Conservation (phyloP, 1,284 basidiomycete species). For the Ganoderma lucidum region DNA sequence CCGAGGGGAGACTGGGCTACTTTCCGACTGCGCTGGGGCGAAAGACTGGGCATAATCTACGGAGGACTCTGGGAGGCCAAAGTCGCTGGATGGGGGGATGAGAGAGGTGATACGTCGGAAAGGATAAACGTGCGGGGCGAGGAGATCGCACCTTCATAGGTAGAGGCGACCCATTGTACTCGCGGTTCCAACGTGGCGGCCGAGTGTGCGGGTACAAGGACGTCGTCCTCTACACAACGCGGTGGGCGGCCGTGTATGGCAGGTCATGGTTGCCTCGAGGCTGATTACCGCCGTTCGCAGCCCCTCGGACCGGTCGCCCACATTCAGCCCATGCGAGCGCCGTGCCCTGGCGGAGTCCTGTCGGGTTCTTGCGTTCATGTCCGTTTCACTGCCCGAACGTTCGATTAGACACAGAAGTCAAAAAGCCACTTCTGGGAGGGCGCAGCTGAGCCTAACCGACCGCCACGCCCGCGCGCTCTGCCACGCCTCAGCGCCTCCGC, state of each 20-base stretch:
- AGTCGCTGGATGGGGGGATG: slow-evolving; percentile 37
- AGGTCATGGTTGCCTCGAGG: slow-evolving; percentile 49
- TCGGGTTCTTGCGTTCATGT: slow-evolving; percentile 33
- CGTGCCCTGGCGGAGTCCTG: slow-evolving; percentile 14
- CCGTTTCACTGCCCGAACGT: slow-evolving; percentile 21
- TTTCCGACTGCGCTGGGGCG: slow-evolving; percentile 63
- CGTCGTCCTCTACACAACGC: slow-evolving; percentile 44
- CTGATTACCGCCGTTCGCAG: slow-evolving; percentile 44
- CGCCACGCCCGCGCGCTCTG: slow-evolving; percentile 19
- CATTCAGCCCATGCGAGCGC: slow-evolving; percentile 24
- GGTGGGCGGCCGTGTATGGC: slow-evolving; percentile 44
- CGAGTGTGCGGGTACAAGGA: slow-evolving; percentile 40
- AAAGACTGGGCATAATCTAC: slow-evolving; percentile 64
- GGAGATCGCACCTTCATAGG: slow-evolving; percentile 44
- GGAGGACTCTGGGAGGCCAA: slow-evolving; percentile 32
- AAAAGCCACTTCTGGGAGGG: slow-evolving; percentile 14
- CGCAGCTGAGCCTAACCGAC: slow-evolving; percentile 18
- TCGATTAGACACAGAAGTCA: slow-evolving; percentile 15
- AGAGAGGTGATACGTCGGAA: slow-evolving; percentile 39
- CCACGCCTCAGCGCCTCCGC: slow-evolving; percentile 17
- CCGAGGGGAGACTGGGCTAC: slow-evolving; percentile 41
- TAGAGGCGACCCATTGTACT: slow-evolving; percentile 41
- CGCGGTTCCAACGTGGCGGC: slow-evolving; percentile 51
- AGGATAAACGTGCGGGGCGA: slow-evolving; percentile 40
- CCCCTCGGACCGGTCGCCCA: slow-evolving; percentile 33